A percentile compares a stretch with the other conserved stretches of the same genome.
phyloP scores from a whole-genome alignment of 306 rosid species.

The Boehmeria nivea region DNA sequence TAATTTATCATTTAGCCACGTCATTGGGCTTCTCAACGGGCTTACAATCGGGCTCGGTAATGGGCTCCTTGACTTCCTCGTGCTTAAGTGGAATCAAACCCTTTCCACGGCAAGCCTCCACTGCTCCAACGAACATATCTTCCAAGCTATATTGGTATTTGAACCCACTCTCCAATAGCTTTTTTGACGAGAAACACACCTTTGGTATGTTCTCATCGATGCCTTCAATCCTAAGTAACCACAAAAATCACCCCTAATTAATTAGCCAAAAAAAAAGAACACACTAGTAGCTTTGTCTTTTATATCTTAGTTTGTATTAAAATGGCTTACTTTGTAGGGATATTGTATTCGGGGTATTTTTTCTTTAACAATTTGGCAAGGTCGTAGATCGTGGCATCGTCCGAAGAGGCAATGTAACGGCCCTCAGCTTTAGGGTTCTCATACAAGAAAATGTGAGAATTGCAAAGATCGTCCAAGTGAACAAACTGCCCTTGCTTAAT shows the following conservation, averaged over 20 bases:
- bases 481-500: constrained; percentile 60
- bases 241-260: not conserved
- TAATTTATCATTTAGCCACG: not conserved
- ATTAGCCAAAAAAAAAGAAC: not conserved
- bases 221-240: constrained; percentile 43
- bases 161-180: constrained; percentile 58
- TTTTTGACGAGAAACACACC: constrained; percentile 49
- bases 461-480: constrained; percentile 69
- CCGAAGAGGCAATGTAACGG: constrained; percentile 53
- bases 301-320: no score
- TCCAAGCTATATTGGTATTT: constrained; percentile 59
- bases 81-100: constrained; percentile 17
- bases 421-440: constrained; percentile 62
- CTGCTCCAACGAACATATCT: constrained; percentile 64
- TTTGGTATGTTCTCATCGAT: constrained; percentile 49
- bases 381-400: constrained; percentile 53
- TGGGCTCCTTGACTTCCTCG: not conserved
- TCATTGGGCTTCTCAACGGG: constrained; percentile 1
- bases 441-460: constrained; percentile 54
- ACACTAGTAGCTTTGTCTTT: no score
- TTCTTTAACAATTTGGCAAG: constrained; percentile 44
- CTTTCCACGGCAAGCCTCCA: constrained; percentile 50
- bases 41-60: not conserved
- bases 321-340: constrained; percentile 59
- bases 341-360: constrained; percentile 45